Percentiles rank a stretch among this genome's conserved stretches.
phyloP scores from a whole-genome alignment of 768 basidiomycete species.

The Holtermannia corniformis region DNA sequence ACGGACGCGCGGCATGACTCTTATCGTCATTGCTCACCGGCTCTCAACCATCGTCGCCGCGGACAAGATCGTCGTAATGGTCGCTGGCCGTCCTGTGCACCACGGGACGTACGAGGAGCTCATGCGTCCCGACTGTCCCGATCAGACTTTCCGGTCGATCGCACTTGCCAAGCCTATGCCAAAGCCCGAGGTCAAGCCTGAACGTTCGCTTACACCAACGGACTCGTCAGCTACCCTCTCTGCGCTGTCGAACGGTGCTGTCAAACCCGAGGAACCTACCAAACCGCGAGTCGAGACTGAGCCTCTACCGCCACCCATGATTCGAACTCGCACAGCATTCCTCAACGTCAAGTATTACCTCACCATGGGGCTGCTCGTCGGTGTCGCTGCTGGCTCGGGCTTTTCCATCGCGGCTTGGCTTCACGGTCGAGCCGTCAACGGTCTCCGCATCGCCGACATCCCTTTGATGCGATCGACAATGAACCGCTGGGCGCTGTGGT shows the following conservation, averaged over 20 bases:
- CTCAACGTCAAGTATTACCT: slow-evolving; percentile 10
- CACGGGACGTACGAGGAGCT: slow-evolving; percentile 34
- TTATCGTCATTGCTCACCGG: slow-evolving; percentile 27
- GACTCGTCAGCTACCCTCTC: neutral
- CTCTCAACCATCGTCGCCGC: slow-evolving; percentile 20
- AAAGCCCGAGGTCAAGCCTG: neutral
- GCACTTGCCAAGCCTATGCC: slow-evolving; percentile 8
- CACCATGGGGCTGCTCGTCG: slow-evolving; percentile 11
- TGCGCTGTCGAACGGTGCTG: neutral
- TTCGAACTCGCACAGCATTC: slow-evolving; percentile 9
- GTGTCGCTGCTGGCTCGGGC: slow-evolving; percentile 17
- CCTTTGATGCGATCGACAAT: slow-evolving; percentile 7
- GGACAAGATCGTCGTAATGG: slow-evolving; percentile 32
- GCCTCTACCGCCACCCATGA: slow-evolving; percentile 9
- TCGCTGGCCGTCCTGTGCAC: slow-evolving; percentile 17
- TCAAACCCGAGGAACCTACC: neutral
- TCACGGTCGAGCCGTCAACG: slow-evolving; percentile 26
- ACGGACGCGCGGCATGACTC: slow-evolving; percentile 13
- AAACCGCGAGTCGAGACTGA: slow-evolving; percentile 1
- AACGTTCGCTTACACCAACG: neutral
- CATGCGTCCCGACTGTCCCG: slow-evolving; percentile 11
- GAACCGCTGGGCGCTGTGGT: slow-evolving; percentile 32
- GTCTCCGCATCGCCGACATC: slow-evolving; percentile 14
- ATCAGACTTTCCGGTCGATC: slow-evolving; percentile 27
- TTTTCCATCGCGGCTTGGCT: slow-evolving; percentile 32